Evolutionary conservation across 768 basidiomycete genomes (phyloP).

Genomic region (Mycena rebaudengoi): DNA sequence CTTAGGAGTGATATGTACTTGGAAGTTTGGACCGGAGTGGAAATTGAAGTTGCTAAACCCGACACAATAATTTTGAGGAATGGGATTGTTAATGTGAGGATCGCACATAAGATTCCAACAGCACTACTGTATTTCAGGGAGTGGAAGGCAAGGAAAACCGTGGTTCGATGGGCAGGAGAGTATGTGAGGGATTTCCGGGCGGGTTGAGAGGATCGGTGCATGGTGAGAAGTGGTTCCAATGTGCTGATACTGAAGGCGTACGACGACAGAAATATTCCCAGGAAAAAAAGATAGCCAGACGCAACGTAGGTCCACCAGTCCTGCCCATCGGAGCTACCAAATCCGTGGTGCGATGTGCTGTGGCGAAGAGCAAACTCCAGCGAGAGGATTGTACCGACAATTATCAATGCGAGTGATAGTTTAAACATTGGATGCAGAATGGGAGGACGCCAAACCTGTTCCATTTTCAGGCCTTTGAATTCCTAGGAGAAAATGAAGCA

Average conservation of each 20-base stretch:
- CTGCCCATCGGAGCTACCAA: background rate
- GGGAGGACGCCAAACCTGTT: background rate
- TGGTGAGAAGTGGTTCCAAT: background rate
- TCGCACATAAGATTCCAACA: slow-evolving; percentile 1
- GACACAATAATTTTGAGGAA: slow-evolving; percentile 14
- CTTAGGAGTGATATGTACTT: background rate
- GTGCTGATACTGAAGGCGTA: slow-evolving; percentile 13
- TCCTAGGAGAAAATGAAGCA: background rate
- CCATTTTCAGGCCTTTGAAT: background rate
- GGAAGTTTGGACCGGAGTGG: background rate
- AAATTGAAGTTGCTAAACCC: background rate
- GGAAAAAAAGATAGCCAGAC: slow-evolving; percentile 12
- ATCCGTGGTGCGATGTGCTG: background rate
- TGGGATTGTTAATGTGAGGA: background rate
- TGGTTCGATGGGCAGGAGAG: slow-evolving; percentile 1
- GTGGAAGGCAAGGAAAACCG: background rate
- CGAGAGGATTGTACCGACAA: background rate
- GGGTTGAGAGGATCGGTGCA: slow-evolving; percentile 8
- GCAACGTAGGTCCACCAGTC: slow-evolving; percentile 12
- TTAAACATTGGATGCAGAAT: slow-evolving; percentile 1
- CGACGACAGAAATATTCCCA: slow-evolving; percentile 4
- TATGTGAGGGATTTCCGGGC: slow-evolving; percentile 12
- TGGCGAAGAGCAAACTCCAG: background rate
- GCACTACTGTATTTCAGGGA: background rate
- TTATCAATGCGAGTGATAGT: background rate